A percentile compares a stretch with the other conserved stretches of the same genome.
phyloP scores from a whole-genome alignment of 2,329 filamentous ascomycete species.

The Aureobasidium sp. region DNA sequence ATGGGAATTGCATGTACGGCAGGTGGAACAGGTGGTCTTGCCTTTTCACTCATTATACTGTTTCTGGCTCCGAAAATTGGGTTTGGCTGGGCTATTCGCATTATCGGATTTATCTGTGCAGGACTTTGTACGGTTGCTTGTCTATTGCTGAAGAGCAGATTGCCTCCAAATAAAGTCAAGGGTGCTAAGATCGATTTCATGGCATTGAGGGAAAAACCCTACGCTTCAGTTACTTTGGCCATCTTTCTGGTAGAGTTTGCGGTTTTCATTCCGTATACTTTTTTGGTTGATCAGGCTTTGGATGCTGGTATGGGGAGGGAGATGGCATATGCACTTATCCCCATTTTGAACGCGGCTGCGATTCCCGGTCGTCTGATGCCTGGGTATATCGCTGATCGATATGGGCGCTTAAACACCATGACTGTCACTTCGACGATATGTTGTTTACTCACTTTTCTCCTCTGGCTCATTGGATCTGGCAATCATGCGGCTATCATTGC shows the following conservation, averaged over 20 bases:
- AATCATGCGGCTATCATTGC: conserved; percentile 17
- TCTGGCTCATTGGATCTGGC: conserved; percentile 19
- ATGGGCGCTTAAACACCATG: conserved; percentile 27
- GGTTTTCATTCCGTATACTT: conserved; percentile 29
- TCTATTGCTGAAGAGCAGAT: conserved; percentile 30
- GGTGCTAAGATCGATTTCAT: not conserved
- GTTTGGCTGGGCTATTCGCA: conserved; percentile 37
- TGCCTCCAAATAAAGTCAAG: conserved; percentile 22
- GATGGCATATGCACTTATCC: conserved; percentile 24
- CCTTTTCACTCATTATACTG: conserved; percentile 37
- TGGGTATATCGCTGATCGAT: conserved; percentile 24
- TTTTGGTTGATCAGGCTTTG: conserved; percentile 26
- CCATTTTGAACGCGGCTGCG: conserved; percentile 22
- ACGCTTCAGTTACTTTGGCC: conserved; percentile 19
- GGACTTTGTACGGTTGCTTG: conserved; percentile 32
- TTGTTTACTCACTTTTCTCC: conserved; percentile 17
- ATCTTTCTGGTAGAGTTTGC: conserved; percentile 29
- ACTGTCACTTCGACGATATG: conserved; percentile 16
- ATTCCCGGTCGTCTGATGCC: conserved; percentile 27
- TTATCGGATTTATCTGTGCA: conserved; percentile 32
- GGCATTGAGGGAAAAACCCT: not conserved
- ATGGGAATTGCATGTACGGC: conserved; percentile 74
- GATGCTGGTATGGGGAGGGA: conserved; percentile 17
- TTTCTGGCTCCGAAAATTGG: conserved; percentile 32
- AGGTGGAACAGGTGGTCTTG: conserved; percentile 35